Evolutionary conservation across 371 early-diverging fungal genomes (phyloP).

Genomic region (Haplosporangium sp.): DNA sequence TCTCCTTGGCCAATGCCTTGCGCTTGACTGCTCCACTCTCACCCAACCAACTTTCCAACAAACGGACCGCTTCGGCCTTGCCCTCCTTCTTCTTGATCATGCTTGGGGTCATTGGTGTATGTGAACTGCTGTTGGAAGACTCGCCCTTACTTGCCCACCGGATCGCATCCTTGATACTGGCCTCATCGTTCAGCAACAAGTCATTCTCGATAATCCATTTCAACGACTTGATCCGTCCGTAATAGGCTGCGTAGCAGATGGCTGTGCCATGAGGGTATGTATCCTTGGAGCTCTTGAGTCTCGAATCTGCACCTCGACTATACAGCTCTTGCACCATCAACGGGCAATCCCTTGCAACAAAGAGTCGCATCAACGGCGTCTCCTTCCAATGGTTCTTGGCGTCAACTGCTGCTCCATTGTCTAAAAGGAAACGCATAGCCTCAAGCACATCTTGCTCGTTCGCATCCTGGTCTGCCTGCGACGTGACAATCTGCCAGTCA

Average conservation of each 20-base stretch:
- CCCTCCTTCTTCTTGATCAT: constrained; percentile 26
- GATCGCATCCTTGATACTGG: constrained; percentile 41
- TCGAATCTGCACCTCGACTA: constrained; percentile 45
- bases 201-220: constrained; percentile 54
- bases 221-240: constrained; percentile 42
- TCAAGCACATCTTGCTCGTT: constrained; percentile 43
- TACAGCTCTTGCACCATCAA: constrained; percentile 49
- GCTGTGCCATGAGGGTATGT: constrained; percentile 48
- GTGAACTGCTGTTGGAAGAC: not conserved
- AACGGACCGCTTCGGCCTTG: constrained; percentile 26
- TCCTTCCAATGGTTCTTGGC: constrained; percentile 54
- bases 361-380: constrained; percentile 34
- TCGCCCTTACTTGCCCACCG: constrained; percentile 29
- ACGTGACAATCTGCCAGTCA: constrained; percentile 28
- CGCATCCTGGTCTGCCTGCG: constrained; percentile 33
- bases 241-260: constrained; percentile 39
- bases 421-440: constrained; percentile 43
- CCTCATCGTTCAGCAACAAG: constrained; percentile 43
- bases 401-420: constrained; percentile 34
- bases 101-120: constrained; percentile 7
- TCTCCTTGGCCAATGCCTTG: constrained; percentile 30
- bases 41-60: constrained; percentile 40
- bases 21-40: constrained; percentile 25
- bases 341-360: constrained; percentile 36
- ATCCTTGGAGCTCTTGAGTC: constrained; percentile 44